Evolutionary conservation across 805 yeast species (phyloP), one percentile per base, ranked within the genome.

Genomic region (Kuraishia hungarica): DNA sequence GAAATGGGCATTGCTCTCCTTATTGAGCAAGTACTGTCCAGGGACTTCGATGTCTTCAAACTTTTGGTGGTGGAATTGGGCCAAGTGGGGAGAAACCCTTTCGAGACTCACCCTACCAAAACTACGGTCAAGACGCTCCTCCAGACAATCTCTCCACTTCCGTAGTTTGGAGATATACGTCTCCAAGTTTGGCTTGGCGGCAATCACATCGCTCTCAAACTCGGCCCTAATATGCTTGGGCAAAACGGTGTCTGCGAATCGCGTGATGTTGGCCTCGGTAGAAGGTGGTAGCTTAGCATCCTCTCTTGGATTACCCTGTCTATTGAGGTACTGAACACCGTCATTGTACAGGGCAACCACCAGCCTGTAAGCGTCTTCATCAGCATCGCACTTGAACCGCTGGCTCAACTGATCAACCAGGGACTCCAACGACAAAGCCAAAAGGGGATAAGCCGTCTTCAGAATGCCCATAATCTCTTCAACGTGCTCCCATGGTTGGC

Each of bases 41-140:
- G 99, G 99, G 56, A 94, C 84, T 68, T 94, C 99, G 56, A 94
- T 89, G 52, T 94, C 99, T 68, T 94, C 99, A 66, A 94, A 94
- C 71, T 91, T 93, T 68, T 94, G 98, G 68, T 94, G 97, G 71
- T 94, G 99, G 82, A 96, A 94, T 67, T 92, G 97, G 67, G 96
- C 87, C 68, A 94, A 76, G 62, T 93, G 98, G 17, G 98, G 97
- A 64, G 97, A 91, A 59, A 94, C 77, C 56, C 91, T 83, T 70
- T 94, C 99, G 59, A 94, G 71, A 61, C 91, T 87, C 52, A 91
- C 87, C 61, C 82, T 81, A 28, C 84, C 81, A 55, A 90, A 86
- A 56, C 96, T 80, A 60, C 96, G 79, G 67, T 94, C 98, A 57
- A 94, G 77, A 66, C 89, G 91, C 62, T 89, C 96, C 67, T 94